phyloP scores from a whole-genome alignment of 352 stramenopile genomes.

The Phytopythium litorale region DNA sequence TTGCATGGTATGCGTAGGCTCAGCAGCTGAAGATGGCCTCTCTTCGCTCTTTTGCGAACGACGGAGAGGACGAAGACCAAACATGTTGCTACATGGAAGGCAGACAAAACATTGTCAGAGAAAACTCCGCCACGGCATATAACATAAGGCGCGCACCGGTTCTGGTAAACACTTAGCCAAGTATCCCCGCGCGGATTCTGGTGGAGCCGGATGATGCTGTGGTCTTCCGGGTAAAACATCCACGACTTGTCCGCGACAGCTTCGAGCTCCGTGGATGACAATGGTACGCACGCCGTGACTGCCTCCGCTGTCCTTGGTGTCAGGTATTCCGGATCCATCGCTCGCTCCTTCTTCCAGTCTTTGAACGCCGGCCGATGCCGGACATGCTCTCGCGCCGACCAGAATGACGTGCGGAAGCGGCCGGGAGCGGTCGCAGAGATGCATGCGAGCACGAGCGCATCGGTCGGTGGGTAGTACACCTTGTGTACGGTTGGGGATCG shows the following conservation, averaged over 20 bases:
- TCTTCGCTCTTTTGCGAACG: background rate
- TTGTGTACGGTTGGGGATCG: conserved; percentile 33
- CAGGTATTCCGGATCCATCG: conserved; percentile 42
- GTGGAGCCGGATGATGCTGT: conserved; percentile 53
- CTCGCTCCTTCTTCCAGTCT: conserved; percentile 51
- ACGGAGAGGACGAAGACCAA: conserved; percentile 41
- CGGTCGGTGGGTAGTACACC: conserved; percentile 50
- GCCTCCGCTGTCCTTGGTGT: conserved; percentile 53
- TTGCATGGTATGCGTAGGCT: conserved; percentile 14
- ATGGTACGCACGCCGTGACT: conserved; percentile 34
- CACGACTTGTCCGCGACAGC: conserved; percentile 41
- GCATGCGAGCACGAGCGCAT: conserved; percentile 49
- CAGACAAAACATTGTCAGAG: background rate
- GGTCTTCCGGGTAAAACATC: conserved; percentile 61
- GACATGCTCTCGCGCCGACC: conserved; percentile 54
- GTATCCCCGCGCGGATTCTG: conserved; percentile 31
- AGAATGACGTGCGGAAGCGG: conserved; percentile 36
- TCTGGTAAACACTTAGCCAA: conserved; percentile 69
- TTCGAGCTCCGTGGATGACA: conserved; percentile 47
- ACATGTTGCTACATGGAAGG: conserved; percentile 35
- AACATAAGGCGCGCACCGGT: conserved; percentile 21
- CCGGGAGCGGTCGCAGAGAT: conserved; percentile 47
- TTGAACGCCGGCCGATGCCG: conserved; percentile 64
- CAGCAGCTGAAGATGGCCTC: background rate
- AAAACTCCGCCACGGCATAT: background rate